Evolutionary conservation across 768 basidiomycete species (phyloP), one percentile per base, ranked within the genome.

Genomic region (Boletus insuetus): DNA sequence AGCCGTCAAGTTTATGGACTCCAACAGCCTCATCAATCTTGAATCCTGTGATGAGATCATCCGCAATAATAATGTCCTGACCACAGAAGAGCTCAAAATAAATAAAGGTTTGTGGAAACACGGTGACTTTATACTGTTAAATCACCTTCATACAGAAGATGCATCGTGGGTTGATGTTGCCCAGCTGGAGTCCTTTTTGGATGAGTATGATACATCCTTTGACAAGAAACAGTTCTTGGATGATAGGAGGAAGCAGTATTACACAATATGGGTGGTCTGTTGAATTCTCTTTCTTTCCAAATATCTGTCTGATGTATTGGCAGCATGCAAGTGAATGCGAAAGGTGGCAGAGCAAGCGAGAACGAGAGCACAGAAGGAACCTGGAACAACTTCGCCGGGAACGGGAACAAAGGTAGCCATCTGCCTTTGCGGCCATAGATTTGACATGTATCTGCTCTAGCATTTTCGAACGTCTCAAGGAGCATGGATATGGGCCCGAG

Each of bases 301-400:
- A 41, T 35, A 54, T 29, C 6, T 5, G 9, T 6, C 7, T 35
- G 34, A 35, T 35, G 20, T 17, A 2, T 35, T 14, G 37, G 37
- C 17, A 60, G 61, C 61, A 62, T 7, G 51, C 55, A 1, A 0
- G 3, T 9, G 6, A 47, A 29, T 62, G 59, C 20, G 44, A 46
- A 35, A 11, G 2, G 24, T 62, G 55, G 58, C 41, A 58, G 32
- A 17, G 11, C 3, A 0, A 10, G 6, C 26, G 39, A 24, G 53
- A 31, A 16, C 7, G 17, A 34, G 41, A 46, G 20, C 48, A 24
- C 24, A 55, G 37, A 41, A 1, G 7, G 1, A 50, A 39, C 6
- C 34, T 13, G 32, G 16, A 40, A 12, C 4, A 8, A 10, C 19
- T 17, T 22, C 49, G 16, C 24, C 4, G 11, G 12, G 38, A 49